phyloP scores from a whole-genome alignment of 768 basidiomycete genomes.

The Lyophyllum semitale region DNA sequence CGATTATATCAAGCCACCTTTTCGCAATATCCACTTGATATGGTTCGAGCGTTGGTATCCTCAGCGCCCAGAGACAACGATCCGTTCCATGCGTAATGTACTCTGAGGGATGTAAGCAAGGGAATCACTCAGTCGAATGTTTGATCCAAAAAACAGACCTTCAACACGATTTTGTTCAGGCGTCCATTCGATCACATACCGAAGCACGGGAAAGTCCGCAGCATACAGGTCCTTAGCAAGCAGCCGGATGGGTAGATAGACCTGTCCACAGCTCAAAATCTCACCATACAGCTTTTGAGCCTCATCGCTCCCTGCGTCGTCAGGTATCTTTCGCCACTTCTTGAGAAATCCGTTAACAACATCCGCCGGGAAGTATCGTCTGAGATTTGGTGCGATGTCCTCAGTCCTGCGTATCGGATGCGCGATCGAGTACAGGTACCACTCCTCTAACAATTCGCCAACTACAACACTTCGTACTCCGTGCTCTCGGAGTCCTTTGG shows the following conservation, averaged over 20 bases:
- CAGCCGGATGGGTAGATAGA: constrained; percentile 66
- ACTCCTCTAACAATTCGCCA: constrained; percentile 76
- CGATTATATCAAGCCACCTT: constrained; percentile 56
- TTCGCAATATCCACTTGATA: constrained; percentile 51
- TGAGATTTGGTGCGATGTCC: constrained; percentile 60
- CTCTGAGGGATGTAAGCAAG: constrained; percentile 34
- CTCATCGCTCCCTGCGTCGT: constrained; percentile 44
- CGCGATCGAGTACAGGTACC: constrained; percentile 76
- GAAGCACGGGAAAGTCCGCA: constrained; percentile 61
- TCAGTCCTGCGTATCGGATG: constrained; percentile 50
- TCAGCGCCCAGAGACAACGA: constrained; percentile 61
- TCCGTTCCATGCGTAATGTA: constrained; percentile 76
- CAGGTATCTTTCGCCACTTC: constrained; percentile 42
- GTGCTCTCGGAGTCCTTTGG: constrained; percentile 49
- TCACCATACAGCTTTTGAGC: constrained; percentile 53
- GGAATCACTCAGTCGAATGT: not conserved
- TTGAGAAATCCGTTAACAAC: constrained; percentile 47
- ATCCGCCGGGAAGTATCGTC: constrained; percentile 58
- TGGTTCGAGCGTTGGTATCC: constrained; percentile 46
- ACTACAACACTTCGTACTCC: constrained; percentile 63
- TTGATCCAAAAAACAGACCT: constrained; percentile 37
- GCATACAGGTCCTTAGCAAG: constrained; percentile 59
- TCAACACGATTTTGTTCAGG: constrained; percentile 57
- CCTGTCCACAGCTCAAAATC: constrained; percentile 62
- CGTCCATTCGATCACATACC: constrained; percentile 73